Base-by-base conservation (phyloP, 352 stramenopile species). In the Globisporangium solare region DNA sequence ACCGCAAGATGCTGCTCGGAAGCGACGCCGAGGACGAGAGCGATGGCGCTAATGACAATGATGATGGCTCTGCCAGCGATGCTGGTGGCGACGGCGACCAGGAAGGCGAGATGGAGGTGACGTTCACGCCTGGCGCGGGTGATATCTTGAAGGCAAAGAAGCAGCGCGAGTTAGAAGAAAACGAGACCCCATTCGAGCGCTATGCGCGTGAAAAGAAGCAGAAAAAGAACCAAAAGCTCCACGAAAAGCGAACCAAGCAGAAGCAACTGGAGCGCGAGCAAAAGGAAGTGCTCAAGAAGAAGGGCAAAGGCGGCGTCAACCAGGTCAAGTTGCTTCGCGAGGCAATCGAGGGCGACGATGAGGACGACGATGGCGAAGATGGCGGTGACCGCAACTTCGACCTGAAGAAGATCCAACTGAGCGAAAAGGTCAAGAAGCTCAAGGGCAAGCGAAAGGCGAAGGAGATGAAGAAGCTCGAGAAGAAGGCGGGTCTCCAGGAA, bases 161-260 rank as follows among this genome's bases (percentile, higher is more conserved):
- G 31, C 76, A 88, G 63, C 80, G 79, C 50, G 85, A 94, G 42
- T 60, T 84, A 2, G 79, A 92, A 52, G 81, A 75, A 13, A 87
- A 83, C 27, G 83, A 92, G 66, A 94, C 85, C 43, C 85, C 85
- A 8, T 94, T 90, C 54, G 85, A 94, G 61, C 74, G 79, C 1
- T 92, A 94, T 62, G 63, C 78, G 56, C 82, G 85, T 37, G 85
- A 92, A 66, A 94, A 92, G 69, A 94, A 94, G 64, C 68, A 79
- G 51, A 70, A 92, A 56, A 92, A 92, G 66, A 94, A 94, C 66
- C 72, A 77, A 52, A 92, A 92, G 58, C 63, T 82, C 61, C 80
- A 92, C 56, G 80, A 92, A 14, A 94, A 94, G 61, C 76, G 81
- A 1, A 31, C 71, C 14, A 54, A 60, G 32, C 73, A 87, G 47